Conservation (phyloP, 2,329 filamentous ascomycete genomes). For the Thermomyces lanuginosus region DNA sequence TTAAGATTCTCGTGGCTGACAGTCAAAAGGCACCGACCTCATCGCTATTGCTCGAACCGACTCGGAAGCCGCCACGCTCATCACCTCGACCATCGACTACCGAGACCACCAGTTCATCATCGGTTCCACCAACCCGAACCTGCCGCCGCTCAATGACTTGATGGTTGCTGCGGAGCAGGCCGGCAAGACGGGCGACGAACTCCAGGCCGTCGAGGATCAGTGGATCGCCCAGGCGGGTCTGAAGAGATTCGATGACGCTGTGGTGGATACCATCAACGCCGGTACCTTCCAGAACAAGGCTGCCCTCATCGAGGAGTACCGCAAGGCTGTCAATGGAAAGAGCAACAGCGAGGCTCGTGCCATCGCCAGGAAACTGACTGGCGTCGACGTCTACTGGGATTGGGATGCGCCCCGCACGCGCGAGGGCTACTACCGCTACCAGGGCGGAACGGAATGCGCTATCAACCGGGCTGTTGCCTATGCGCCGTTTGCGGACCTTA, state of each 20-base stretch:
- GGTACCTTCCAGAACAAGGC: slow-evolving; percentile 50
- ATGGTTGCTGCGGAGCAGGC: slow-evolving; percentile 72
- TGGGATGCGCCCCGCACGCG: slow-evolving; percentile 89
- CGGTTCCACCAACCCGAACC: slow-evolving; percentile 67
- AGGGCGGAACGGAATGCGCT: slow-evolving; percentile 80
- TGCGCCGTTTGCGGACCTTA: slow-evolving; percentile 82
- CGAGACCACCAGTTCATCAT: slow-evolving; percentile 91
- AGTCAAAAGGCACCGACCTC: slow-evolving; percentile 52
- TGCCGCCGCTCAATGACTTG: slow-evolving; percentile 74
- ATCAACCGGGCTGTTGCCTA: slow-evolving; percentile 83
- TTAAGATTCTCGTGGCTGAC: neutral
- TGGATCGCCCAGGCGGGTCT: slow-evolving; percentile 69
- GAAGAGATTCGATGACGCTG: slow-evolving; percentile 80
- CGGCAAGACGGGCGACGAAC: slow-evolving; percentile 62
- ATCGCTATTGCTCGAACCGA: slow-evolving; percentile 87
- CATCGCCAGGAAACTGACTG: slow-evolving; percentile 60
- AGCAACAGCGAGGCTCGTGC: slow-evolving; percentile 66
- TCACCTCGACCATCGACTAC: slow-evolving; percentile 89
- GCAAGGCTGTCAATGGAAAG: slow-evolving; percentile 57
- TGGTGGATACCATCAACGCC: slow-evolving; percentile 62
- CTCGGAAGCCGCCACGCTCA: slow-evolving; percentile 91
- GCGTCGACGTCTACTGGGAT: slow-evolving; percentile 74
- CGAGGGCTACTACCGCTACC: slow-evolving; percentile 87
- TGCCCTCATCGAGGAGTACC: slow-evolving; percentile 50
- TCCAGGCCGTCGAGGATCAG: slow-evolving; percentile 82